phyloP scores from a whole-genome alignment of 306 rosid species.

The Prunus campanulata region DNA sequence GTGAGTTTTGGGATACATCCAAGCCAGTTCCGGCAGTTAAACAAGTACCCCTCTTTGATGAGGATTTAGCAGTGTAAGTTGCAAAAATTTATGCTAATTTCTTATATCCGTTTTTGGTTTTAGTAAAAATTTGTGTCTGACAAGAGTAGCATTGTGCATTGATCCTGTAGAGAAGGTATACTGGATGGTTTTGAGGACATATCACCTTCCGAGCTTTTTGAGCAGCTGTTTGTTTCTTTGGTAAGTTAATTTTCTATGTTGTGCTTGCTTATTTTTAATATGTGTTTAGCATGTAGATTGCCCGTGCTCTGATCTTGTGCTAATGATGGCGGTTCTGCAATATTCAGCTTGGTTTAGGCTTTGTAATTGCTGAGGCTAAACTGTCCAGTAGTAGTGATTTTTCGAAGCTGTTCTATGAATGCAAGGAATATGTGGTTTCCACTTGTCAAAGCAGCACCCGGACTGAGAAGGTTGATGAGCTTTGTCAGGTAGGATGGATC shows the following conservation, averaged over 20 bases:
- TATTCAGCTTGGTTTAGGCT: conserved; percentile 86
- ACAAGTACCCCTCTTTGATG: conserved; percentile 95
- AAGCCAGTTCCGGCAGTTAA: conserved; percentile 94
- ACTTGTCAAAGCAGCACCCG: conserved; percentile 54
- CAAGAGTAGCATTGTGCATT: conserved; percentile 17
- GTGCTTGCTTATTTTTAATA: not conserved
- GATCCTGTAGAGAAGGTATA: conserved; percentile 84
- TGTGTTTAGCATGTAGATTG: not conserved
- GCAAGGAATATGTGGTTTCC: conserved; percentile 73
- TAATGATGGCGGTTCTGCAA: conserved; percentile 40
- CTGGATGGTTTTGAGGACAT: conserved; percentile 73
- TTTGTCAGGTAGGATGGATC: conserved; percentile 64
- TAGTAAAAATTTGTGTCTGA: conserved; percentile 2
- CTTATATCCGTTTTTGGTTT: conserved; percentile 9
- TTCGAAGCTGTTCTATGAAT: conserved; percentile 77
- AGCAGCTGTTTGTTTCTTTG: conserved; percentile 77
- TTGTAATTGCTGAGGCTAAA: conserved; percentile 64
- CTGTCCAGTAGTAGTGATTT: conserved; percentile 56
- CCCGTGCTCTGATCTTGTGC: conserved; percentile 17
- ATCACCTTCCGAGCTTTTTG: conserved; percentile 75
- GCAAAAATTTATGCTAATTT: conserved; percentile 2
- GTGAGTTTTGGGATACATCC: conserved; percentile 86
- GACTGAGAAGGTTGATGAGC: conserved; percentile 73
- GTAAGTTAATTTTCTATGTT: conserved; percentile 49
- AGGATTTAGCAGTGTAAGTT: conserved; percentile 96